Evolutionary conservation across 345 rosid genomes (phyloP).

Genomic region (Firmiana major): DNA sequence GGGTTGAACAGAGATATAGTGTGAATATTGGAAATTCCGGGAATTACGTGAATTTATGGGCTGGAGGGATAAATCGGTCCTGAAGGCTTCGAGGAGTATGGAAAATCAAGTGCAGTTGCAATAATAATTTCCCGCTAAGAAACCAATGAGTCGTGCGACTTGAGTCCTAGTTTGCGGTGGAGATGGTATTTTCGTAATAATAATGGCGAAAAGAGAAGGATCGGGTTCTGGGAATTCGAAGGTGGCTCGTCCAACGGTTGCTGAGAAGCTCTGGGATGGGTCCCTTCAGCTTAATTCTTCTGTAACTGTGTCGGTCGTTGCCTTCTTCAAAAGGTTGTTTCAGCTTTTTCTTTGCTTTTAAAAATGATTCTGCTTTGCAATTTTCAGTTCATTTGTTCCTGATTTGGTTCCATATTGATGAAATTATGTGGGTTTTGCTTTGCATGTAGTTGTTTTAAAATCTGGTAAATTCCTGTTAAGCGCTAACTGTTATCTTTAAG

Average conservation of each 20-base stretch:
- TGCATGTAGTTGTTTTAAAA: neutral
- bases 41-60: neutral
- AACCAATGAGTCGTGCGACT: neutral
- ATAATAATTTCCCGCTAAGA: neutral
- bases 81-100: neutral
- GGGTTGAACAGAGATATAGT: neutral
- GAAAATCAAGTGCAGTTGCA: neutral
- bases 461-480: neutral
- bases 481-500: neutral
- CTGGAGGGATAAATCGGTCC: neutral
- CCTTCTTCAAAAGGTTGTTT: constrained; percentile 36
- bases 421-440: neutral
- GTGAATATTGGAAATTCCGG: neutral
- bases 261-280: constrained; percentile 34
- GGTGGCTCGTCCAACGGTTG: constrained; percentile 8
- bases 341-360: constrained; percentile 4
- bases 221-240: constrained; percentile 7
- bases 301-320: constrained; percentile 25
- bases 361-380: neutral
- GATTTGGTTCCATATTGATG: neutral
- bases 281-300: constrained; percentile 32
- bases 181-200: neutral
- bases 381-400: constrained; percentile 1
- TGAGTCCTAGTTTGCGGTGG: neutral
- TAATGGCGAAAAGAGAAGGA: constrained; percentile 1